Base-by-base conservation (phyloP, 108 stramenopile genomes). In the Skeletonema potamos region DNA sequence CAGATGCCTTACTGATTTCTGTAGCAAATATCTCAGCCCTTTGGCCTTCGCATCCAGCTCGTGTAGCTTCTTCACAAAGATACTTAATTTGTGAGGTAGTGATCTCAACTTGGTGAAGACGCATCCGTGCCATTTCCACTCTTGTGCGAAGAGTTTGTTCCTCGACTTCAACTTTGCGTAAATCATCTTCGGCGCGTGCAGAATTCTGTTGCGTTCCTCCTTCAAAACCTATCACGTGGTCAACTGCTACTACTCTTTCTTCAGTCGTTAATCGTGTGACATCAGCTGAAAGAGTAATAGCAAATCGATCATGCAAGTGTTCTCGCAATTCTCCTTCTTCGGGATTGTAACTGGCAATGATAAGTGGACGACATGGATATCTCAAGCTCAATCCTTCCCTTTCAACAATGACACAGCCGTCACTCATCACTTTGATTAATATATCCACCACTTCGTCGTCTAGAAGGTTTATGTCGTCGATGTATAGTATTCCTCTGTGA, bases 321-420 rank as follows among this genome's bases (percentile, higher is more conserved):
- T 88, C 86, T 20, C 86, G 60, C 54, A 91, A 51, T 58, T 91
- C 90, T 18, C 85, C 87, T 68, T 91, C 90, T 64, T 91, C 88
- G 3, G 90, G 90, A 79, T 91, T 91, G 77, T 78, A 87, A 0
- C 88, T 89, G 3, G 87, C 90, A 36, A 91, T 83, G 11, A 89
- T 59, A 9, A 91, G 64, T 15, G 87, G 87, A 24, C 54, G 73
- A 77, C 87, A 88, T 3, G 88, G 88, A 59, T 89, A 89, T 22
- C 58, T 37, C 17, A 91, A 85, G n/a, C 73, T 77, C 10, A 89
- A 68, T 20, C 90, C 90, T 75, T 91, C 88, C 5, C 73, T 46
- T 48, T 80, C 79, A 0, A 89, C 88, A 33, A 48, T 87, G 15
- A 88, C 87, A 59, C 58, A 82, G 37, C 90, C 88, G 37, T 85